Percentiles rank a stretch among this genome's conserved stretches.
These are phyloP conservation scores for Metschnikowia koreensis DNA, from an alignment of 805 yeast species.

Conservation along the genomic window DNA sequence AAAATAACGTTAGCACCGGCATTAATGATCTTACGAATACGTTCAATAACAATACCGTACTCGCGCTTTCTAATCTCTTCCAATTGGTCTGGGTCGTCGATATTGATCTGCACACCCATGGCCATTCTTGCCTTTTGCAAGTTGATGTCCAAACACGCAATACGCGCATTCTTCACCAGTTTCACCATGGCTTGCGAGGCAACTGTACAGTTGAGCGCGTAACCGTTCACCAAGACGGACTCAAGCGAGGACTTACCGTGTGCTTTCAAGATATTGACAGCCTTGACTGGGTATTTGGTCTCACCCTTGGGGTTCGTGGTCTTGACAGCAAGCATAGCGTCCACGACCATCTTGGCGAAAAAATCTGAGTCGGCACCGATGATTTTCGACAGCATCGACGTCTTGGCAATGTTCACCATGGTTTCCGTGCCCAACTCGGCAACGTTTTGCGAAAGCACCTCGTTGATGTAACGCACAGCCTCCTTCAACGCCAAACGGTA, in stretches of 20 bases:
- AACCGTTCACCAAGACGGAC: conserved; percentile 84
- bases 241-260: conserved; percentile 93
- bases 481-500: conserved; percentile 91
- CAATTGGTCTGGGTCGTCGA: conserved; percentile 95
- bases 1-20: conserved; percentile 92
- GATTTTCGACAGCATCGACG: conserved; percentile 95
- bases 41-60: conserved; percentile 79
- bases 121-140: conserved; percentile 97
- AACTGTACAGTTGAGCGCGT: conserved; percentile 94
- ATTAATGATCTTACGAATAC: conserved; percentile 72
- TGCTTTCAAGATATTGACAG: conserved; percentile 92
- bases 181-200: conserved; percentile 97
- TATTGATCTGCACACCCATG: conserved; percentile 94
- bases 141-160: conserved; percentile 88
- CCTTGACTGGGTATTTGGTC: conserved; percentile 90
- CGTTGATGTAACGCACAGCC: conserved; percentile 81
- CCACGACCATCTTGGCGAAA: conserved; percentile 87
- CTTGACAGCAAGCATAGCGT: conserved; percentile 91
- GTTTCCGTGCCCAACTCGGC: conserved; percentile 80
- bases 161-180: conserved; percentile 64
- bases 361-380: conserved; percentile 93
- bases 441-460: conserved; percentile 78
- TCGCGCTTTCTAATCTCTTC: conserved; percentile 91
- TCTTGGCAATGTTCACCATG: conserved; percentile 86
- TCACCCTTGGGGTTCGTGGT: conserved; percentile 89